Evolutionary conservation across 495 filamentous ascomycete species (phyloP).

Genomic region (Aspergillus sclerotioniger): DNA sequence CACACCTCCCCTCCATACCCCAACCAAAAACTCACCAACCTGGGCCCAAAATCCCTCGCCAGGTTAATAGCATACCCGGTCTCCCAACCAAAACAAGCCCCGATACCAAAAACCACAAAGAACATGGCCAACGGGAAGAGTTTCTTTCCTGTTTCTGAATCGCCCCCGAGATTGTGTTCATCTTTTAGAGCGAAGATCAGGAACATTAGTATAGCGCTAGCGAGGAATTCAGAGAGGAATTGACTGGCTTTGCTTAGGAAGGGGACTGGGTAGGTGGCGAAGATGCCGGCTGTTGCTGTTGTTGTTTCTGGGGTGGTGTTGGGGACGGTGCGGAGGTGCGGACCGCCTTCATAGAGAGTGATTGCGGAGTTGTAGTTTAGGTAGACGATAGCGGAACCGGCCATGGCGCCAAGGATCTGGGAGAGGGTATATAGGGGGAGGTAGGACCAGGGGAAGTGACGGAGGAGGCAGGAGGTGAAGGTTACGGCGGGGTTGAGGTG

Average conservation of each 20-base stretch:
- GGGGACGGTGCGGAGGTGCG: constrained; percentile 55
- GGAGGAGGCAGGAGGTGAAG: constrained; percentile 60
- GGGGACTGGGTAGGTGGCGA: constrained; percentile 62
- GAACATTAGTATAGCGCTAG: constrained; percentile 61
- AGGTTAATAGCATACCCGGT: constrained; percentile 69
- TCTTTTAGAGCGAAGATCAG: constrained; percentile 67
- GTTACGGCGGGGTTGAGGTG: constrained; percentile 68
- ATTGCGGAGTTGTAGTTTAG: constrained; percentile 57
- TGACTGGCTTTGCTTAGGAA: constrained; percentile 58
- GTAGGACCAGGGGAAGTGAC: constrained; percentile 60
- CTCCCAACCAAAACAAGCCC: constrained; percentile 67
- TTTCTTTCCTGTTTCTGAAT: too few species aligned
- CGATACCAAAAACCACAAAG: constrained; percentile 65
- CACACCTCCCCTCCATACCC: constrained; percentile 66
- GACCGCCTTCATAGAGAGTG: constrained; percentile 53
- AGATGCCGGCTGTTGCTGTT: constrained; percentile 62
- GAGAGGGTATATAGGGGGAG: constrained; percentile 53
- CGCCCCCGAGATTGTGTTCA: constrained; percentile 52
- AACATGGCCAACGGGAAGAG: constrained; percentile 54
- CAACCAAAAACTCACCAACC: constrained; percentile 59
- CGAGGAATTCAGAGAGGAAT: constrained; percentile 66
- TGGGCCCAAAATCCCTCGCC: constrained; percentile 64
- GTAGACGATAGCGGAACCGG: constrained; percentile 54
- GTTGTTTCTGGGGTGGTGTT: constrained; percentile 36
- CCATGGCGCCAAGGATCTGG: constrained; percentile 56